Percentiles rank a stretch among this genome's conserved stretches.
These are phyloP conservation scores for Gilbertella persicaria DNA, from an alignment of 371 early-diverging fungal genomes.

Conservation along the genomic window DNA sequence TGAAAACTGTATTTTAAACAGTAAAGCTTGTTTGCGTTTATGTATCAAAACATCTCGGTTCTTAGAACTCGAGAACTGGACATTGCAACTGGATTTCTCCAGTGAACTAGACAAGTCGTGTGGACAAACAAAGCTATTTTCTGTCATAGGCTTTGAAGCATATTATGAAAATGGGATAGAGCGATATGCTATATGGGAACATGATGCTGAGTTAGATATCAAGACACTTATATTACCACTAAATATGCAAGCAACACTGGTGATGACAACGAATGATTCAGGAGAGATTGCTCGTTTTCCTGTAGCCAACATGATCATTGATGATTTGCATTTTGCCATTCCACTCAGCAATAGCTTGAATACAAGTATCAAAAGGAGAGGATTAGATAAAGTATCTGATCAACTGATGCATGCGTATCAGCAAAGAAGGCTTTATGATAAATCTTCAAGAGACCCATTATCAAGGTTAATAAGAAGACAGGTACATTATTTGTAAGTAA, in stretches of 20 bases:
- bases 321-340: constrained; percentile 24
- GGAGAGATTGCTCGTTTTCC: constrained; percentile 11
- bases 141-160: constrained; percentile 21
- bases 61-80: constrained; percentile 22
- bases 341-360: constrained; percentile 7
- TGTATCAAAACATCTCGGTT: constrained; percentile 19
- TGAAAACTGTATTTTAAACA: constrained; percentile 6
- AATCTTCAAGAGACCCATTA: constrained; percentile 10
- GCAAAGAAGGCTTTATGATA: constrained; percentile 7
- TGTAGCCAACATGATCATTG: constrained; percentile 11
- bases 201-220: constrained; percentile 15
- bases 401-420: constrained; percentile 6
- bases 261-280: constrained; percentile 4
- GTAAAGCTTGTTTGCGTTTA: constrained; percentile 7
- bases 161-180: constrained; percentile 23
- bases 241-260: constrained; percentile 3
- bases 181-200: constrained; percentile 22
- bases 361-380: constrained; percentile 13
- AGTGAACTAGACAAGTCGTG: too few species aligned
- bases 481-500: too few species aligned
- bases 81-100: constrained; percentile 5
- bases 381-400: constrained; percentile 19
- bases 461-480: constrained; percentile 6
- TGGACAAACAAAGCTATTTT: constrained; percentile 3
- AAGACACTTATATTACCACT: neutral